Conservation (phyloP, 352 stramenopile genomes). For the Pythium utonaiense region DNA sequence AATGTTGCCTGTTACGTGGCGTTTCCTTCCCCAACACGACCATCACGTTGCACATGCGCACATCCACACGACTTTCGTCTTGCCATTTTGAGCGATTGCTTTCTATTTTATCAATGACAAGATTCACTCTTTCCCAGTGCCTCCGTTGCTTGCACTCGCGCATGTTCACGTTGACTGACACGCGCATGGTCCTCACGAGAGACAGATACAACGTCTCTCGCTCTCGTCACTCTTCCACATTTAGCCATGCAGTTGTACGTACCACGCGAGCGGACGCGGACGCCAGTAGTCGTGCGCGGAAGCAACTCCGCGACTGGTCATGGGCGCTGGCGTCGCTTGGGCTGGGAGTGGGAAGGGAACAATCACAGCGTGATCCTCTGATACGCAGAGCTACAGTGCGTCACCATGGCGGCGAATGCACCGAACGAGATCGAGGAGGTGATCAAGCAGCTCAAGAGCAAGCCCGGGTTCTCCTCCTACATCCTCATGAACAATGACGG, state of each 20-base stretch:
- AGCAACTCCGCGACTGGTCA: not conserved
- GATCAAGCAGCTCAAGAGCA: slow-evolving; percentile 91
- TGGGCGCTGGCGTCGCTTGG: not conserved
- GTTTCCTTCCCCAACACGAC: not conserved
- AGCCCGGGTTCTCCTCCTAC: slow-evolving; percentile 86
- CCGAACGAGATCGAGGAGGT: slow-evolving; percentile 91
- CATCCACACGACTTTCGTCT: not conserved
- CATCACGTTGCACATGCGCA: not conserved
- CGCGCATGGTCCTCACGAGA: too few relatives aligned
- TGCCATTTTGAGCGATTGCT: slow-evolving; percentile 1
- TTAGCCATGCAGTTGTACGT: too few relatives aligned
- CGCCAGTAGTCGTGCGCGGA: too few relatives aligned
- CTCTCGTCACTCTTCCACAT: too few relatives aligned
- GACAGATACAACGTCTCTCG: too few relatives aligned
- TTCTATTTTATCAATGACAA: slow-evolving; percentile 7
- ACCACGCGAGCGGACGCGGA: too few relatives aligned
- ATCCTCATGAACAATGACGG: slow-evolving; percentile 93
- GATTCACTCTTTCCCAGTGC: not conserved
- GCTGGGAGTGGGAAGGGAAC: not conserved
- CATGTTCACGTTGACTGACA: not conserved
- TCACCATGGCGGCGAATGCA: slow-evolving; percentile 60
- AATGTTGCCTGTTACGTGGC: slow-evolving; percentile 21
- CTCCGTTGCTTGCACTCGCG: not conserved
- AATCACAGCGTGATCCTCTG: not conserved
- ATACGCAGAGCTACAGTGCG: not conserved